These are phyloP conservation scores for Daldinia childiae DNA, from an alignment of 495 filamentous ascomycete species.

Conservation along the genomic window DNA sequence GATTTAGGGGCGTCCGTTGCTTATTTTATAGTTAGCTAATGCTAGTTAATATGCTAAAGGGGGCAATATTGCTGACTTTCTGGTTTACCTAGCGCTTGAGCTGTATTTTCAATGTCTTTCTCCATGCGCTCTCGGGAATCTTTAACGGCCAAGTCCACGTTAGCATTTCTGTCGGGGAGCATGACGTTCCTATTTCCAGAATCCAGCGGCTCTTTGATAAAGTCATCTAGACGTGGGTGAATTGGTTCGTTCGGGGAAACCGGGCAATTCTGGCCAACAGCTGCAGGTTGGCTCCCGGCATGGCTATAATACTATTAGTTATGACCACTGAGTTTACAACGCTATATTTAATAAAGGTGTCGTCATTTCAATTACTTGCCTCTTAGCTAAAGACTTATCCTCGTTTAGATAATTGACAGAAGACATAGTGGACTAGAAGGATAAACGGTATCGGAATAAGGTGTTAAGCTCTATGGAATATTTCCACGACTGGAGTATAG, in stretches of 20 bases:
- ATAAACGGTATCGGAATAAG: neutral
- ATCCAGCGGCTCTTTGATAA: constrained; percentile 10
- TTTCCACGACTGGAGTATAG: neutral
- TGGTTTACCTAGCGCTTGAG: neutral
- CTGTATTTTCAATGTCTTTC: constrained; percentile 1
- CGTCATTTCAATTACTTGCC: neutral
- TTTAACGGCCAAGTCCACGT: neutral
- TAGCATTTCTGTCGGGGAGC: constrained; percentile 10
- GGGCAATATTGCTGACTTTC: neutral
- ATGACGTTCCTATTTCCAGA: constrained; percentile 29
- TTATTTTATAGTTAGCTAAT: constrained; percentile 3
- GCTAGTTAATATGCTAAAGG: neutral
- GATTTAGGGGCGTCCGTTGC: neutral
- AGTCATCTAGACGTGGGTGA: constrained; percentile 20
- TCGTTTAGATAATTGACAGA: neutral
- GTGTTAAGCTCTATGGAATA: neutral
- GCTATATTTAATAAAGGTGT: neutral
- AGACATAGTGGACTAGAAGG: neutral
- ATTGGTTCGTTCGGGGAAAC: neutral
- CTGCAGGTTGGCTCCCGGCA: neutral
- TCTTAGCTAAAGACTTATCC: neutral
- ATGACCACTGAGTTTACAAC: neutral
- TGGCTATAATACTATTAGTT: neutral
- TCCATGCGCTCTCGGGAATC: neutral
- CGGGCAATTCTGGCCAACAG: neutral